Evolutionary conservation across 2,329 filamentous ascomycete species (phyloP), one percentile per base, ranked within the genome.

Genomic region (Verticillium albo-atrum): DNA sequence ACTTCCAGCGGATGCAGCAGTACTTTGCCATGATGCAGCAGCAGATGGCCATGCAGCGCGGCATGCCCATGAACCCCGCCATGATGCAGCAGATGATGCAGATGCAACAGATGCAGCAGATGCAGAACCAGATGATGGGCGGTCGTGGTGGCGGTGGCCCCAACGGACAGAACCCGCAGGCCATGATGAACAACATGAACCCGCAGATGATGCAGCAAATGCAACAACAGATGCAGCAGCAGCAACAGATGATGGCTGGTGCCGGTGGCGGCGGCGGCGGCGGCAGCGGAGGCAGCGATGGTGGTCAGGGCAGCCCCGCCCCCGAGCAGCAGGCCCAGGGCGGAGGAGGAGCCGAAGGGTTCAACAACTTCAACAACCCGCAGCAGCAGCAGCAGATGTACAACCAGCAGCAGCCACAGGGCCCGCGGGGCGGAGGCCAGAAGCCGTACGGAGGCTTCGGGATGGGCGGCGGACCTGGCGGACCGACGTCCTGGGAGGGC

Each of bases 1-100:
- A 98, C 77, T 96, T 95, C 87, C 92, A 97, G 74, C 87, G 93
- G 54, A 98, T 99, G 94, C 95, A 99, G 75, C 91, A 97, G 72
- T 97, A 96, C 76, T 96, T 97, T 74, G 82, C 89, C 60, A 88
- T 97, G 84, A 95, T 97, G 91, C 92, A 96, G 75, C 91, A 94
- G 69, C 89, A 95, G 71, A 91, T 96, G 84, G 89, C 88, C 55
- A 94, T 94, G 87, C 92, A 86, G 82, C 79, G 89, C 67, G 77
- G 86, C 71, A 88, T 89, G 77, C 42, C 80, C 71, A 86, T 88
- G 84, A 93, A 91, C 73, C 89, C 89, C 37, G 84, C 85, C 51
- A 91, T 90, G 88, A 86, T 89, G 80, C 84, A 88, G 72, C 85
- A 89, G 68, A 87, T 90, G 87, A 82, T 88, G 77, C 88, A 90